Percentiles rank a stretch among this genome's conserved stretches.
phyloP scores from a whole-genome alignment of 805 yeast genomes.

The Metschnikowia colocasiae region DNA sequence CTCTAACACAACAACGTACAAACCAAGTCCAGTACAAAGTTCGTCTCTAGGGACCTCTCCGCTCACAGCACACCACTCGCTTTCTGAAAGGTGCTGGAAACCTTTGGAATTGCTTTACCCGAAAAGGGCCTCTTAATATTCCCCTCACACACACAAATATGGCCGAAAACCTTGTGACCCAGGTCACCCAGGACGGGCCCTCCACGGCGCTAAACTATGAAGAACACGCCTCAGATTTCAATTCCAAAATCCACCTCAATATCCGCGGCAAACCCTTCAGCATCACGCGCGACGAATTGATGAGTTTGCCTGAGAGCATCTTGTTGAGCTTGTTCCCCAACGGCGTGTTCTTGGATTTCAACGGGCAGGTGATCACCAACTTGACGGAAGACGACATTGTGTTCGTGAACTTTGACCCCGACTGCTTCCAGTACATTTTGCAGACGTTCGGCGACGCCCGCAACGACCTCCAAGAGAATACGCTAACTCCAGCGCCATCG shows the following conservation, averaged over 20 bases:
- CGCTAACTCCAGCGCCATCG: conserved; percentile 33
- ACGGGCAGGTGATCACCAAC: conserved; percentile 75
- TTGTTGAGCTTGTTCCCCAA: conserved; percentile 84
- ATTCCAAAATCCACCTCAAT: conserved; percentile 70
- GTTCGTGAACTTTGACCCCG: conserved; percentile 80
- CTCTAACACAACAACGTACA: conserved; percentile 3
- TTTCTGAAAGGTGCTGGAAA: conserved; percentile 20
- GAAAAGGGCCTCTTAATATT: neutral
- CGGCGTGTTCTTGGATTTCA: conserved; percentile 77
- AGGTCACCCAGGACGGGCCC: conserved; percentile 49
- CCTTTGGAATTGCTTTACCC: conserved; percentile 9
- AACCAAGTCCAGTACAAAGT: neutral
- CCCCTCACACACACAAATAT: conserved; percentile 15
- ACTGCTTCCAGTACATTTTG: conserved; percentile 80
- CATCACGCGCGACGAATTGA: conserved; percentile 81
- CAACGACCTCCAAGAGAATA: conserved; percentile 41
- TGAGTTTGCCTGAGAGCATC: conserved; percentile 88
- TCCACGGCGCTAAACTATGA: conserved; percentile 21
- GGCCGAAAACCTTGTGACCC: conserved; percentile 62
- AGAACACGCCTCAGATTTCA: conserved; percentile 40
- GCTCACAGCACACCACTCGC: conserved; percentile 1
- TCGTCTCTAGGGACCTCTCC: neutral
- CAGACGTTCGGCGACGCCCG: conserved; percentile 68
- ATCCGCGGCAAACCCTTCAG: conserved; percentile 71
- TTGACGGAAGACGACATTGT: conserved; percentile 78